Evolutionary conservation across 352 stramenopile species (phyloP).

Genomic region (Phytopythium sindhum): DNA sequence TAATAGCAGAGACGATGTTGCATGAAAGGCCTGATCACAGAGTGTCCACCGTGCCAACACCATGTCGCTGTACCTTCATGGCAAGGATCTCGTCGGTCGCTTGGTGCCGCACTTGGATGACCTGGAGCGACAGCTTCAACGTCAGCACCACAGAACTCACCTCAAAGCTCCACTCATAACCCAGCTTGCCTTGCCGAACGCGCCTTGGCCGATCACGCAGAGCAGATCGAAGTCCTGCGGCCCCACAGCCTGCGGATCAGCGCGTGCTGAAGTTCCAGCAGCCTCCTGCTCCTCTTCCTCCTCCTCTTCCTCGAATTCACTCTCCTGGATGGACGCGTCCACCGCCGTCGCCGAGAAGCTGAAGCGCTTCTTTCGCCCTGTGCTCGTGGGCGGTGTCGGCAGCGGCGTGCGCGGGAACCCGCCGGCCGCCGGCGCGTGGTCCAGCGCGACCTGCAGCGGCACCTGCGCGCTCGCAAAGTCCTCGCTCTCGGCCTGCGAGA

Average conservation of each 20-base stretch:
- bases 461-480: conserved; percentile 57
- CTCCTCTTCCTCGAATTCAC: conserved; percentile 20
- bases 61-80: conserved; percentile 66
- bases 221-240: conserved; percentile 80
- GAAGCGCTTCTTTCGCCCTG: conserved; percentile 18
- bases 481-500: conserved; percentile 56
- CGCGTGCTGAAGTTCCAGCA: not conserved
- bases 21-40: not conserved
- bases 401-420: not conserved
- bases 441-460: conserved; percentile 23
- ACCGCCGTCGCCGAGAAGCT: conserved; percentile 19
- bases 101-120: conserved; percentile 82
- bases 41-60: not conserved
- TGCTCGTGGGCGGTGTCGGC: conserved; percentile 9
- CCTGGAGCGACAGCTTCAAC: conserved; percentile 16
- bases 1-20: conserved; percentile 11
- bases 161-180: too few species aligned
- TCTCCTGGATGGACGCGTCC: conserved; percentile 13
- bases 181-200: conserved; percentile 62
- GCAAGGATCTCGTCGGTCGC: conserved; percentile 70
- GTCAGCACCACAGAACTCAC: not conserved
- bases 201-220: conserved; percentile 80
- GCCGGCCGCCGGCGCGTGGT: not conserved
- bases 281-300: conserved; percentile 14
- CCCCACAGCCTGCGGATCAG: conserved; percentile 22